Evolutionary conservation across 2,329 filamentous ascomycete genomes (phyloP).

Genomic region (Aspergillus brasiliensis): DNA sequence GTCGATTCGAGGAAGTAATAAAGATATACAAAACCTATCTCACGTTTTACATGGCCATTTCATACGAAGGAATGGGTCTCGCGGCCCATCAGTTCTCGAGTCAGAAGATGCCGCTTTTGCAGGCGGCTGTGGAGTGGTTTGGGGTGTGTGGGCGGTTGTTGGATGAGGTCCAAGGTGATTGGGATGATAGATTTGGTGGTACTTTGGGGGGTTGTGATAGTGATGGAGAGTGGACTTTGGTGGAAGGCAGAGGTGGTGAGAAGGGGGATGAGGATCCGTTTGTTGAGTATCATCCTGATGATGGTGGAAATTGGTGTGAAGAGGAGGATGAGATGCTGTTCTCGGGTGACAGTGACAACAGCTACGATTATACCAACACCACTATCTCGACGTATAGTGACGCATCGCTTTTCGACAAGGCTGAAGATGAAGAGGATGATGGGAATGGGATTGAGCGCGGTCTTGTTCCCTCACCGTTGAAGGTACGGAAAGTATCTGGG

Average conservation of each 20-base stretch:
- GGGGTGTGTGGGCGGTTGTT: slow-evolving; percentile 27
- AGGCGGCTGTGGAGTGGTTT: slow-evolving; percentile 45
- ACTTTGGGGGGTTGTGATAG: too few relatives aligned
- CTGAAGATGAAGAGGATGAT: too few relatives aligned
- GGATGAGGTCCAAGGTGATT: background rate
- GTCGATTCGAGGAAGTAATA: too few relatives aligned
- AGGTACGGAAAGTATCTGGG: slow-evolving; percentile 9
- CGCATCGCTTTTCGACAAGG: too few relatives aligned
- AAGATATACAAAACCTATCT: slow-evolving; percentile 42
- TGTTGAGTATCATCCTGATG: slow-evolving; percentile 15
- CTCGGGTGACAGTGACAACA: background rate
- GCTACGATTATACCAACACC: background rate
- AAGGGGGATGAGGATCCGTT: slow-evolving; percentile 29
- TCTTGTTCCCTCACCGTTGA: slow-evolving; percentile 13
- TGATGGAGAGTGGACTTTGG: too few relatives aligned
- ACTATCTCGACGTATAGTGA: background rate
- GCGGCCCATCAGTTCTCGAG: slow-evolving; percentile 50
- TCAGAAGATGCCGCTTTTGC: slow-evolving; percentile 46
- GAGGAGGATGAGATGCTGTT: too few relatives aligned
- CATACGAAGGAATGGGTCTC: slow-evolving; percentile 50
- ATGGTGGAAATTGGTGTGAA: too few relatives aligned
- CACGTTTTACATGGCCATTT: slow-evolving; percentile 50
- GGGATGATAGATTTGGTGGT: too few relatives aligned
- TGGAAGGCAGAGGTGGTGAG: background rate
- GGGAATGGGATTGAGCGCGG: background rate